A percentile compares a stretch with the other conserved stretches of the same genome.
Evolutionary conservation across 139 green algal genomes (phyloP).

Genomic region (Chlorella sp.): DNA sequence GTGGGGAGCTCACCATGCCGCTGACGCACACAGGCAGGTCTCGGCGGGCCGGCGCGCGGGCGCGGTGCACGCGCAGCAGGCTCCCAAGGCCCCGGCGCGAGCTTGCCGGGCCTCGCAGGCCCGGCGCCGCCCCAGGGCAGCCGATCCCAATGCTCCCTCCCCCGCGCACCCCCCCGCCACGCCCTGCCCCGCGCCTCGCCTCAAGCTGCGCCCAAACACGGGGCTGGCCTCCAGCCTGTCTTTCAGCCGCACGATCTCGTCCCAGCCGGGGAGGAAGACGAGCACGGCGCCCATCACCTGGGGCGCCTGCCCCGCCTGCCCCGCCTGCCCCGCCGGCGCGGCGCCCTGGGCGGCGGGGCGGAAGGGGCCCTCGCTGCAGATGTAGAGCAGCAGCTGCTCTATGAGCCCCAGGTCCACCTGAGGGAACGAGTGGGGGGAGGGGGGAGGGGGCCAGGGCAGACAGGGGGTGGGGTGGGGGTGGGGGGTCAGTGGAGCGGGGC

Average conservation of each 20-base stretch:
- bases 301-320: background rate
- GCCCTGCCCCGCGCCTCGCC: background rate
- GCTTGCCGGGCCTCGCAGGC: no score
- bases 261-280: constrained; percentile 86
- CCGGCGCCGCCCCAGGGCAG: no score
- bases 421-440: no score
- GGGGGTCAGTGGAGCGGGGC: background rate
- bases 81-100: no score
- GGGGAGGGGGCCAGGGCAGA: background rate
- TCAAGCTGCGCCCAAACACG: constrained; percentile 31
- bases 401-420: constrained; percentile 58
- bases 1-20: no score
- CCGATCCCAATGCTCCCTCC: no score
- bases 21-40: no score
- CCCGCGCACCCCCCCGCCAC: background rate
- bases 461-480: background rate
- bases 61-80: no score
- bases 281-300: constrained; percentile 65
- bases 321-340: background rate
- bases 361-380: constrained; percentile 48
- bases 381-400: constrained; percentile 41
- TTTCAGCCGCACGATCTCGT: constrained; percentile 80
- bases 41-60: no score
- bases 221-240: constrained; percentile 54
- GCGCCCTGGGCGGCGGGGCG: background rate